Evolutionary conservation across 2,329 filamentous ascomycete species (phyloP).

Genomic region (Venturia aucupariae): DNA sequence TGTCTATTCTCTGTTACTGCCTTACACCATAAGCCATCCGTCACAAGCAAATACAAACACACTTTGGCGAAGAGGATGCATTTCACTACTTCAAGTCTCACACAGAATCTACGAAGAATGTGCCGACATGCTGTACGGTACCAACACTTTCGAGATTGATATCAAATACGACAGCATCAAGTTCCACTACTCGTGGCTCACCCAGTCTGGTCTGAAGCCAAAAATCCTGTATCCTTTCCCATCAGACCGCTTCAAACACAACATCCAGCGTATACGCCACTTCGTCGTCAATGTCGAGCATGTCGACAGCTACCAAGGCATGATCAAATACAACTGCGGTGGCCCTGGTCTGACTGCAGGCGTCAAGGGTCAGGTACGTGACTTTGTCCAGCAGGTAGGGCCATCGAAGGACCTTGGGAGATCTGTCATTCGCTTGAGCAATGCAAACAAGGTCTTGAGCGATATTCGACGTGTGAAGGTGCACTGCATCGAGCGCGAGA

Average conservation of each 20-base stretch:
- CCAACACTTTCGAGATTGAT: slow-evolving; percentile 37
- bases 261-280: slow-evolving; percentile 33
- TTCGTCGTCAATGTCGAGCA: slow-evolving; percentile 38
- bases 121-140: slow-evolving; percentile 36
- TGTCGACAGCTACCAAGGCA: slow-evolving; percentile 41
- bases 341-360: slow-evolving; percentile 36
- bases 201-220: slow-evolving; percentile 31
- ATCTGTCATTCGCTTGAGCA: slow-evolving; percentile 21
- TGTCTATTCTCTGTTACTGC: slow-evolving; percentile 35
- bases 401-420: slow-evolving; percentile 19
- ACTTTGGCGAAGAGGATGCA: slow-evolving; percentile 36
- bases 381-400: slow-evolving; percentile 31
- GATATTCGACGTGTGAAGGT: slow-evolving; percentile 20
- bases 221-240: slow-evolving; percentile 33
- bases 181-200: slow-evolving; percentile 36
- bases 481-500: neutral
- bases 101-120: slow-evolving; percentile 37
- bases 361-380: slow-evolving; percentile 31
- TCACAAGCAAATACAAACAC: slow-evolving; percentile 18
- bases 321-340: slow-evolving; percentile 43
- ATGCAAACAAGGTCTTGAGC: slow-evolving; percentile 21
- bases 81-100: slow-evolving; percentile 30
- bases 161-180: slow-evolving; percentile 34
- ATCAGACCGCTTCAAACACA: slow-evolving; percentile 32
- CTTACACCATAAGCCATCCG: slow-evolving; percentile 27